Percentiles rank a stretch among this genome's conserved stretches.
These are phyloP conservation scores for Podospora sp. DNA, from an alignment of 495 filamentous ascomycete genomes.

Conservation along the genomic window DNA sequence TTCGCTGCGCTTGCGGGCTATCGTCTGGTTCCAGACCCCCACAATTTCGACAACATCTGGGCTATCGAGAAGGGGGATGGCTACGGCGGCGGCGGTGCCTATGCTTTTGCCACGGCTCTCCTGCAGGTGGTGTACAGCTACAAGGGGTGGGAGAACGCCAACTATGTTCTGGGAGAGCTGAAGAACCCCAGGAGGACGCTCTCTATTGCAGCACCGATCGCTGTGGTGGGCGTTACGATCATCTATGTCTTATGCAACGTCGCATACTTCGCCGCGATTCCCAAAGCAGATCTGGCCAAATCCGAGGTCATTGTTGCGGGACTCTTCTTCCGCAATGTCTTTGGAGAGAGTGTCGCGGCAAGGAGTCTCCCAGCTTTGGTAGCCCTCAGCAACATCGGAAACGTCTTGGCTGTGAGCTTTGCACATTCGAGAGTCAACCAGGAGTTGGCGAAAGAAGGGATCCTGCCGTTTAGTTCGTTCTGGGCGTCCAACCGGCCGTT, in stretches of 20 bases:
- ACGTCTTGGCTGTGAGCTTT: constrained; percentile 52
- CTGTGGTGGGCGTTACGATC: constrained; percentile 57
- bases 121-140: constrained; percentile 55
- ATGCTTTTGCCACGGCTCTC: constrained; percentile 50
- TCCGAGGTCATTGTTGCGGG: constrained; percentile 50
- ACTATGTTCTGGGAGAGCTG: constrained; percentile 61
- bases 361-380: constrained; percentile 61
- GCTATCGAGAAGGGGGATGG: constrained; percentile 45
- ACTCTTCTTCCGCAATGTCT: constrained; percentile 52
- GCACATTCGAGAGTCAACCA: constrained; percentile 66
- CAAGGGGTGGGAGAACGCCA: constrained; percentile 52
- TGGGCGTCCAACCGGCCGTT: constrained; percentile 47
- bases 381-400: constrained; percentile 65
- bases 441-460: constrained; percentile 68
- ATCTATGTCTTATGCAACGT: constrained; percentile 68
- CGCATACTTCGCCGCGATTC: constrained; percentile 58
- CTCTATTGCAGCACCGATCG: constrained; percentile 62
- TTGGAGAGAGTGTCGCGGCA: constrained; percentile 42
- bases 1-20: constrained; percentile 51
- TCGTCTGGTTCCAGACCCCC: constrained; percentile 31
- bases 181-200: constrained; percentile 63
- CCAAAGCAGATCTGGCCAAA: constrained; percentile 54
- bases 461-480: constrained; percentile 60
- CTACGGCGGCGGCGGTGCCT: constrained; percentile 43
- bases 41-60: constrained; percentile 36